These are phyloP conservation scores for Harringtonia lauricola DNA, from an alignment of 2,329 filamentous ascomycete genomes.

Conservation along the genomic window DNA sequence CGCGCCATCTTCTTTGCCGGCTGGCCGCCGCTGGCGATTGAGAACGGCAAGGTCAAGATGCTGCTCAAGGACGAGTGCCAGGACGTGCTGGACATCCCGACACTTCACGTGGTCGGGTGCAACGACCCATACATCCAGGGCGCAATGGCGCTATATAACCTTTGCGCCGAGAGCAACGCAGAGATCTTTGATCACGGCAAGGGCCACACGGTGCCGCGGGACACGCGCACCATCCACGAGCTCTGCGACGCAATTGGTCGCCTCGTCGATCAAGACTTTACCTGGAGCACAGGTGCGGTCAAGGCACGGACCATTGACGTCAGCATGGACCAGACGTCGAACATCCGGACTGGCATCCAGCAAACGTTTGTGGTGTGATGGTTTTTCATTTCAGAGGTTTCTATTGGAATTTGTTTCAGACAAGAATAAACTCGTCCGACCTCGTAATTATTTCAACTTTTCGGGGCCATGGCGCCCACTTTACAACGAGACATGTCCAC, in stretches of 20 bases:
- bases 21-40: slow-evolving; percentile 41
- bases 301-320: too few relatives aligned
- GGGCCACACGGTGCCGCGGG: slow-evolving; percentile 50
- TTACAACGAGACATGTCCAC: too few relatives aligned
- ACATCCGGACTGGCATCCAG: too few relatives aligned
- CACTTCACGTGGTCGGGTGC: slow-evolving; percentile 42
- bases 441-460: too few relatives aligned
- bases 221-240: slow-evolving; percentile 35
- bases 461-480: too few relatives aligned
- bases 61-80: slow-evolving; percentile 38
- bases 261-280: too few relatives aligned
- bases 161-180: slow-evolving; percentile 48
- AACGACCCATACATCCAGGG: slow-evolving; percentile 51
- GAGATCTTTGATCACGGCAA: slow-evolving; percentile 55
- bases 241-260: slow-evolving; percentile 32
- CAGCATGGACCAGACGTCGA: too few relatives aligned
- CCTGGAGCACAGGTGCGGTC: too few relatives aligned
- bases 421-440: too few relatives aligned
- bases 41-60: slow-evolving; percentile 27
- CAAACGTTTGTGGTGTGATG: too few relatives aligned
- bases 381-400: too few relatives aligned
- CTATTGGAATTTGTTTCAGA: too few relatives aligned
- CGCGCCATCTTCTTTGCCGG: slow-evolving; percentile 41
- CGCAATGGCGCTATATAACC: slow-evolving; percentile 48
- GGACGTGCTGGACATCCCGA: slow-evolving; percentile 37